Conservation (phyloP, 2,329 filamentous ascomycete species). For the Penicillium concentricum region DNA sequence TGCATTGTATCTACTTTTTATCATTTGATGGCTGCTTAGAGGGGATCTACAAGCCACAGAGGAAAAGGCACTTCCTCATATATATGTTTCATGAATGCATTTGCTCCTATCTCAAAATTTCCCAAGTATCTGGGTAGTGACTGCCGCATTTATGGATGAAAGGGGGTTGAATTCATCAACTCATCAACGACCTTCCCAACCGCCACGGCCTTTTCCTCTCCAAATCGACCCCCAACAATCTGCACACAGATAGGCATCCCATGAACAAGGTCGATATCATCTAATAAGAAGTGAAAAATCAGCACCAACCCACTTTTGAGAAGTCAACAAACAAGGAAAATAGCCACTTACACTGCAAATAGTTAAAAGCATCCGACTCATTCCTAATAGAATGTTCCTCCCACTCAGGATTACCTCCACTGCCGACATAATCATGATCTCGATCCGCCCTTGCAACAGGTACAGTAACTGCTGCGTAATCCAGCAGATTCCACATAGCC, state of each 20-base stretch:
- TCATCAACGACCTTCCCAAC: conserved; percentile 32
- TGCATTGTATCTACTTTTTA: conserved; percentile 12
- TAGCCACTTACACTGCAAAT: conserved; percentile 16
- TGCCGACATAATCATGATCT: conserved; percentile 26
- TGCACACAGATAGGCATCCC: conserved; percentile 35
- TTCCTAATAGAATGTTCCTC: conserved; percentile 38
- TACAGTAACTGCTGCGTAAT: conserved; percentile 35
- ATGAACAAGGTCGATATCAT: conserved; percentile 32
- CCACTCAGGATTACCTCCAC: conserved; percentile 40
- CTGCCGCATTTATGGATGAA: background rate
- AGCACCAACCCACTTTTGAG: too few relatives aligned
- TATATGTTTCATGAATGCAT: background rate
- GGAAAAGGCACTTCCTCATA: background rate
- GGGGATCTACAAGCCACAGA: background rate
- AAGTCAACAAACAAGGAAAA: background rate
- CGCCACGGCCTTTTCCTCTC: conserved; percentile 34
- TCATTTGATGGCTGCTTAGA: conserved; percentile 3
- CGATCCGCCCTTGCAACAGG: conserved; percentile 47
- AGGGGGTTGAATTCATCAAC: conserved; percentile 18
- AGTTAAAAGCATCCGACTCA: conserved; percentile 50
- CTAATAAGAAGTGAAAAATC: conserved; percentile 8
- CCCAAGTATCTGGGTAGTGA: background rate
- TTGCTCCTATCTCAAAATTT: background rate
- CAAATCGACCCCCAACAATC: conserved; percentile 34
- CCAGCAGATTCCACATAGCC: conserved; percentile 36